A percentile compares a stretch with the other conserved stretches of the same genome.
phyloP scores from a whole-genome alignment of 805 yeast species.

The Helenozyma rhizophorensis region DNA sequence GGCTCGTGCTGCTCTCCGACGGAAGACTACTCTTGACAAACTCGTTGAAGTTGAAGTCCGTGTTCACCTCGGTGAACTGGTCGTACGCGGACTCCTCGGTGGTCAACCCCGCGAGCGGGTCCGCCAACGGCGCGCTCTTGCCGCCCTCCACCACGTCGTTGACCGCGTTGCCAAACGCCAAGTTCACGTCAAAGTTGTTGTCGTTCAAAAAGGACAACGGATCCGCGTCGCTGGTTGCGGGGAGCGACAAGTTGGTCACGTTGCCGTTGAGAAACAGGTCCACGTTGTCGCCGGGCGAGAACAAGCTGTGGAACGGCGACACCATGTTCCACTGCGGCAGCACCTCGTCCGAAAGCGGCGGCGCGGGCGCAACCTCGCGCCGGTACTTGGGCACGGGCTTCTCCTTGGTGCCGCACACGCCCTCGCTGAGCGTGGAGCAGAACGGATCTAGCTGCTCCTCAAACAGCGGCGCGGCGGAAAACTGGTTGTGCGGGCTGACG shows the following conservation, averaged over 20 bases:
- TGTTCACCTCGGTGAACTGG: constrained; percentile 34
- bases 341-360: constrained; percentile 3
- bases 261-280: constrained; percentile 17
- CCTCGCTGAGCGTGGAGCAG: constrained; percentile 71
- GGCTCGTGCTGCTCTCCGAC: constrained; percentile 16
- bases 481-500: not conserved
- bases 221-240: constrained; percentile 21
- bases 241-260: constrained; percentile 4
- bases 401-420: constrained; percentile 76
- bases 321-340: constrained; percentile 5
- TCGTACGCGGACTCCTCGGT: constrained; percentile 57
- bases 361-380: constrained; percentile 10
- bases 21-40: constrained; percentile 31
- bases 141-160: constrained; percentile 9
- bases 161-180: constrained; percentile 40
- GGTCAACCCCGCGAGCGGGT: constrained; percentile 41
- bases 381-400: constrained; percentile 58
- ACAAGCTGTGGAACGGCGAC: constrained; percentile 12
- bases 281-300: constrained; percentile 15
- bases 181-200: constrained; percentile 48
- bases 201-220: constrained; percentile 47
- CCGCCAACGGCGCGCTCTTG: constrained; percentile 19
- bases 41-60: constrained; percentile 35
- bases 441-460: constrained; percentile 72
- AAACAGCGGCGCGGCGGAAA: constrained; percentile 29